Percentiles rank a stretch among this genome's conserved stretches.
phyloP scores from a whole-genome alignment of 768 basidiomycete genomes.

The Phaeolepiota aurea region DNA sequence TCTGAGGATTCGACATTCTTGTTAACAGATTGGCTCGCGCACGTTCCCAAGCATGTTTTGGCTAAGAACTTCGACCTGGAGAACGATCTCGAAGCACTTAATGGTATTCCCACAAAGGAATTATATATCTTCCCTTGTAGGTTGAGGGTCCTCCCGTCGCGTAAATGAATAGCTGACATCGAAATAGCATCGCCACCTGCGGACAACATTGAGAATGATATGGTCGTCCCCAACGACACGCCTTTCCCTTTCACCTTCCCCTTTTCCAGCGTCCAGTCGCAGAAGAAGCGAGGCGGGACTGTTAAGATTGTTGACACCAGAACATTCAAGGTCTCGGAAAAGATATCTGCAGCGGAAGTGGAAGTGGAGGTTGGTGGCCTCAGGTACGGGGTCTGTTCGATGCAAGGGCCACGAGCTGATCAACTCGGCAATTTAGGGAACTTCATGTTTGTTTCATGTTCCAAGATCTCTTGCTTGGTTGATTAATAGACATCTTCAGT shows the following conservation, averaged over 20 bases:
- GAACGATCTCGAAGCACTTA: constrained; percentile 32
- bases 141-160: constrained; percentile 1
- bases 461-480: background rate
- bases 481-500: constrained; percentile 24
- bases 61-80: constrained; percentile 55
- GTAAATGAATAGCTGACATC: constrained; percentile 1
- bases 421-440: constrained; percentile 25
- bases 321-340: constrained; percentile 43
- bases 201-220: constrained; percentile 28
- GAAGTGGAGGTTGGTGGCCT: constrained; percentile 53
- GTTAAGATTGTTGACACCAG: constrained; percentile 53
- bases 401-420: constrained; percentile 11
- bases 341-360: constrained; percentile 50
- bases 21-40: constrained; percentile 61
- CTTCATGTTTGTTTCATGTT: constrained; percentile 34
- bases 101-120: constrained; percentile 43
- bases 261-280: constrained; percentile 37
- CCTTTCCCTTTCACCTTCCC: constrained; percentile 47
- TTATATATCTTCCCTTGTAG: constrained; percentile 44
- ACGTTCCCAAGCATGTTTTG: constrained; percentile 46
- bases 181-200: constrained; percentile 30
- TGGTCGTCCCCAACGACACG: constrained; percentile 40
- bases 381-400: constrained; percentile 28
- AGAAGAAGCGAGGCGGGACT: constrained; percentile 41
- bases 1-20: constrained; percentile 54